Percentiles rank a stretch among this genome's conserved stretches.
phyloP scores from a whole-genome alignment of 2,329 filamentous ascomycete species.

The Chrysoporthe deuterocubensis region DNA sequence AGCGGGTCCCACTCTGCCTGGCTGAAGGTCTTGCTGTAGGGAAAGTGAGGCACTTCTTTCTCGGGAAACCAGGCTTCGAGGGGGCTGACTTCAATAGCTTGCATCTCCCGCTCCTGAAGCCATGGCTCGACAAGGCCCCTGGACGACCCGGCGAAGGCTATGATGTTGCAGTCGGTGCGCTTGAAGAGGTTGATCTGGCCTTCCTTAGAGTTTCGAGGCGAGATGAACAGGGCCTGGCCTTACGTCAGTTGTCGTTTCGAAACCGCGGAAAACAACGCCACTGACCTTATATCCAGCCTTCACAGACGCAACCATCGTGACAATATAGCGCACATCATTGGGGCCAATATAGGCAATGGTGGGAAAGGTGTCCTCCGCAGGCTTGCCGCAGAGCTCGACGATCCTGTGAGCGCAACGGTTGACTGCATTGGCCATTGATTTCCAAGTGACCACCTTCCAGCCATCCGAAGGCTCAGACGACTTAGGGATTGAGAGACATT shows the following conservation, averaged over 20 bases:
- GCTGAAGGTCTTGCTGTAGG: constrained; percentile 47
- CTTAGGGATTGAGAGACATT: constrained; percentile 26
- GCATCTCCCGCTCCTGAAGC: constrained; percentile 45
- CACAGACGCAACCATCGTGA: constrained; percentile 24
- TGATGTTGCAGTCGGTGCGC: constrained; percentile 45
- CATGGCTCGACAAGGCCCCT: constrained; percentile 41
- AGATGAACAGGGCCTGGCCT: constrained; percentile 46
- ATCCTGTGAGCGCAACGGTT: constrained; percentile 26
- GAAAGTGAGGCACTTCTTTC: constrained; percentile 40
- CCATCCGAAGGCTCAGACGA: constrained; percentile 21
- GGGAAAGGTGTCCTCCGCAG: constrained; percentile 23
- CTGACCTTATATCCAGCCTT: constrained; percentile 31
- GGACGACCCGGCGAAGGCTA: constrained; percentile 41
- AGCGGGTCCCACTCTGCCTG: constrained; percentile 47
- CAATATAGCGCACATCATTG: constrained; percentile 26
- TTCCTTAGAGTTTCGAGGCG: constrained; percentile 49
- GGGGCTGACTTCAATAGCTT: constrained; percentile 39
- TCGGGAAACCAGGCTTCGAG: constrained; percentile 43
- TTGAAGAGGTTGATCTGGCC: constrained; percentile 51
- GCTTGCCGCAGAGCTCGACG: constrained; percentile 23
- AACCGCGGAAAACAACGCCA: not conserved
- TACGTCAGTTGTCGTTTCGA: not conserved
- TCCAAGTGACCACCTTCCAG: constrained; percentile 27
- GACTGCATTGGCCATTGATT: constrained; percentile 25
- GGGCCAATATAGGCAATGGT: constrained; percentile 27